A percentile compares a stretch with the other conserved stretches of the same genome.
Evolutionary conservation across 78 protist species (phyloP).

Genomic region (Dictyostelium citrinum): DNA sequence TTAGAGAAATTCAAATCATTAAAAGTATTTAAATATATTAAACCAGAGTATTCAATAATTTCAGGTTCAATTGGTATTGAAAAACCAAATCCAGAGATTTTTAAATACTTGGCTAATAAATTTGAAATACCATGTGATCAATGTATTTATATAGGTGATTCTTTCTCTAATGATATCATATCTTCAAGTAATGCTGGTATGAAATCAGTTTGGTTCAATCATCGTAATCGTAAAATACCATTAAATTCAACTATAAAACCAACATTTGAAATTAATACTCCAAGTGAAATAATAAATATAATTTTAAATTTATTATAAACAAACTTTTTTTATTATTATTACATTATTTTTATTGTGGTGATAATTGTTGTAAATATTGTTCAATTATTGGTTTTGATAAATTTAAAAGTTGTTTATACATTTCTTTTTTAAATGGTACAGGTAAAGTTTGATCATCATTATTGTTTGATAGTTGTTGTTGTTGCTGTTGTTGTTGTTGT

Average conservation of each 20-base stretch:
- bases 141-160: not conserved
- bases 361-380: not conserved
- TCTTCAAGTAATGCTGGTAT: not conserved
- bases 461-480: too few relatives aligned
- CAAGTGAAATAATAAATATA: not conserved
- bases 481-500: too few relatives aligned
- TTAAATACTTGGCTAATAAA: not conserved
- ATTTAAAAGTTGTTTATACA: constrained; percentile 17
- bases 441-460: not conserved
- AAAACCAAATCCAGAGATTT: not conserved
- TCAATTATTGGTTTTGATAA: not conserved
- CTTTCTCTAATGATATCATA: not conserved
- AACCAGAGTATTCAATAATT: not conserved
- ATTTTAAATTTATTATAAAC: not conserved
- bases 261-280: not conserved
- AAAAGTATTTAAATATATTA: not conserved
- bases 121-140: not conserved
- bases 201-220: not conserved
- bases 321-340: not conserved
- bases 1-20: not conserved
- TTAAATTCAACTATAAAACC: not conserved
- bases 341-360: not conserved
- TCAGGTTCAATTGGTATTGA: not conserved
- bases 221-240: not conserved
- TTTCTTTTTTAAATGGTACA: constrained; percentile 40